phyloP scores from a whole-genome alignment of 805 yeast species.

The Myxozyma nipponensis region DNA sequence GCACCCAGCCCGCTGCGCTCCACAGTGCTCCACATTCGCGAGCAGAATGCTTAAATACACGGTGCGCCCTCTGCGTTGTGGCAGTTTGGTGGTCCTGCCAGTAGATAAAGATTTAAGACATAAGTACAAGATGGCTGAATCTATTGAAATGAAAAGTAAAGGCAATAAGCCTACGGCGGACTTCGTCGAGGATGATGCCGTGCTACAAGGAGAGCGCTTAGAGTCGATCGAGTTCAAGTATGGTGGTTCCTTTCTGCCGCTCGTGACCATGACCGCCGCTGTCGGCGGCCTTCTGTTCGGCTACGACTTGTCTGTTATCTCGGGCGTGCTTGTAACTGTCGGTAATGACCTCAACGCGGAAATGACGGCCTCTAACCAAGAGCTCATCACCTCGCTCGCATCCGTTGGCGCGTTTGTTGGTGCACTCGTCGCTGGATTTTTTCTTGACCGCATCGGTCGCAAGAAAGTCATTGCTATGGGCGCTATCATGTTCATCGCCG shows the following conservation, averaged over 20 bases:
- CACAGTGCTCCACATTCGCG: too few relatives aligned
- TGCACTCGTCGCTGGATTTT: slow-evolving; percentile 1
- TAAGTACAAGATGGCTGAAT: too few relatives aligned
- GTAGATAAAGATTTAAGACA: too few relatives aligned
- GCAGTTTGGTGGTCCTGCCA: too few relatives aligned
- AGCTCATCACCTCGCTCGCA: not conserved
- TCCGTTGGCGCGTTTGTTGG: slow-evolving; percentile 18
- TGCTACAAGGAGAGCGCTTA: not conserved
- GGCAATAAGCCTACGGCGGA: too few relatives aligned
- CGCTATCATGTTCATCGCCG: slow-evolving; percentile 11
- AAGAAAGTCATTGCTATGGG: slow-evolving; percentile 7
- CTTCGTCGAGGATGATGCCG: not conserved
- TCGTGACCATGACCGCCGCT: slow-evolving; percentile 53
- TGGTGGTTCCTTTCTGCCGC: slow-evolving; percentile 11
- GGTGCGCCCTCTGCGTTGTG: too few relatives aligned
- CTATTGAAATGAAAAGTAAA: too few relatives aligned
- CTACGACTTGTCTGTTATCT: slow-evolving; percentile 93
- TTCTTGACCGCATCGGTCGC: slow-evolving; percentile 15
- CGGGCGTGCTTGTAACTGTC: slow-evolving; percentile 83
- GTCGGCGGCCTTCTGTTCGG: slow-evolving; percentile 91
- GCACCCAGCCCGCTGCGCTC: too few relatives aligned
- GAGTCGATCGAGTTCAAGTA: not conserved
- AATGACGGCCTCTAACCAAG: slow-evolving; percentile 44
- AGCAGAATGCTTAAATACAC: too few relatives aligned
- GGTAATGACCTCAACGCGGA: slow-evolving; percentile 61